Percentiles rank a stretch among this genome's conserved stretches.
Conservation (phyloP, 345 rosid species). For the Brassica nigra region DNA sequence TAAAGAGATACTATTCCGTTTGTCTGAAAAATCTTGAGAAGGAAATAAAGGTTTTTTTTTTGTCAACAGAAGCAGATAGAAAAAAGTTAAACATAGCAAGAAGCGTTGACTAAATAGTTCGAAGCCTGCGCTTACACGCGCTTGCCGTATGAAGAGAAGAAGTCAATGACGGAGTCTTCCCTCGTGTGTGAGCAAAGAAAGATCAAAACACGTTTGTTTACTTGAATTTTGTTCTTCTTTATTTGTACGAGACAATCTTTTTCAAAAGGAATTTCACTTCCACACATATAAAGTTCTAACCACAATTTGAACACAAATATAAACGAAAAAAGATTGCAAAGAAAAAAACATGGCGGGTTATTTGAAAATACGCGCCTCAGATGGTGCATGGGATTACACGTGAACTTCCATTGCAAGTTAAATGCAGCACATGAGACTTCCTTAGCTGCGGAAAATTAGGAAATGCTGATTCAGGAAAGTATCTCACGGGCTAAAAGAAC, state of each 20-base stretch:
- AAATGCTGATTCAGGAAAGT: not conserved
- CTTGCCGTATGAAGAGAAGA: not conserved
- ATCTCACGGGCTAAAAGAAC: not conserved
- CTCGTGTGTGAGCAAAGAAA: not conserved
- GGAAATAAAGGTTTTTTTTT: not conserved
- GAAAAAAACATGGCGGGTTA: not conserved
- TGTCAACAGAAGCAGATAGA: conserved; percentile 17
- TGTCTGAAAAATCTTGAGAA: not conserved
- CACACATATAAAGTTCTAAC: not conserved
- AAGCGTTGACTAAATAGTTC: conserved; percentile 32
- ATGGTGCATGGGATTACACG: not conserved
- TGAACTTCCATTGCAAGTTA: not conserved
- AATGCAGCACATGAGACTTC: not conserved
- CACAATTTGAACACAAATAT: not conserved
- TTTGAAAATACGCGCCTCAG: not conserved
- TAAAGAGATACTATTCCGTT: conserved; percentile 27
- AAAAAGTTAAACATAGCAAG: not conserved
- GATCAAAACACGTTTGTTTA: not conserved
- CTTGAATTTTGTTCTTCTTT: not conserved
- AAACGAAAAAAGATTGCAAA: not conserved
- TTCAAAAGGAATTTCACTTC: not conserved
- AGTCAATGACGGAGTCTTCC: conserved; percentile 10
- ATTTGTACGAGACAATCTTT: not conserved
- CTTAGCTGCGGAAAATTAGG: conserved; percentile 26
- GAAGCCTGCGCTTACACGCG: conserved; percentile 14